Conservation (phyloP, 257 asterid species). For the Paraleonurus japonicus region DNA sequence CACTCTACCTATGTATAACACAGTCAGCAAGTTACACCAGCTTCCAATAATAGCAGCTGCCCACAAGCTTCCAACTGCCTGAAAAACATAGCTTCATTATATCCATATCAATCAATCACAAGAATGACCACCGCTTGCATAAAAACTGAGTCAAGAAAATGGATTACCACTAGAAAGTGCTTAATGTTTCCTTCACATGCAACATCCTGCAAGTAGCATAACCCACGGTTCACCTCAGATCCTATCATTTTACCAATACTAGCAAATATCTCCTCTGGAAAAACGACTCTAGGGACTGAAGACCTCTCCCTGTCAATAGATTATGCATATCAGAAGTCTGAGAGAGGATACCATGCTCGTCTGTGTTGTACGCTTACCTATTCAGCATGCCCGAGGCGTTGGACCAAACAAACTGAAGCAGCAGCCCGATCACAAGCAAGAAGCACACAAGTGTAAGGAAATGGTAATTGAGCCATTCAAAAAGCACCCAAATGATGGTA, state of each 20-base stretch:
- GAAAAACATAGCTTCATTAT: too few relatives aligned
- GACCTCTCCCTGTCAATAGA: conserved; percentile 38
- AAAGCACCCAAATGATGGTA: conserved; percentile 69
- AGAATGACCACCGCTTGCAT: not conserved
- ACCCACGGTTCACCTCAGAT: conserved; percentile 49
- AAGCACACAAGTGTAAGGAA: conserved; percentile 68
- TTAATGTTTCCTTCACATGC: conserved; percentile 63
- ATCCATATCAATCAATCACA: too few relatives aligned
- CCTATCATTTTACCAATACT: conserved; percentile 54
- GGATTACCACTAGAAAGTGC: conserved; percentile 60
- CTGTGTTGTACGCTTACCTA: conserved; percentile 30
- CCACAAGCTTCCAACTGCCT: conserved; percentile 67
- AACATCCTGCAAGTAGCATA: conserved; percentile 59
- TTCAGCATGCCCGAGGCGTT: conserved; percentile 55
- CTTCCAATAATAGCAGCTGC: conserved; percentile 79
- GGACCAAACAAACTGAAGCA: conserved; percentile 64
- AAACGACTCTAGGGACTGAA: conserved; percentile 53
- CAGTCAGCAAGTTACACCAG: conserved; percentile 86
- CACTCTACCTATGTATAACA: conserved; percentile 49
- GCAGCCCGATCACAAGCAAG: conserved; percentile 46
- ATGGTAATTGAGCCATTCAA: conserved; percentile 82
- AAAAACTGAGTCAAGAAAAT: not conserved
- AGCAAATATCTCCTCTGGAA: conserved; percentile 57
- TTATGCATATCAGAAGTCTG: not conserved
- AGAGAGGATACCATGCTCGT: not conserved